Base-by-base conservation (phyloP, 306 rosid species). In the Prunus mume region DNA sequence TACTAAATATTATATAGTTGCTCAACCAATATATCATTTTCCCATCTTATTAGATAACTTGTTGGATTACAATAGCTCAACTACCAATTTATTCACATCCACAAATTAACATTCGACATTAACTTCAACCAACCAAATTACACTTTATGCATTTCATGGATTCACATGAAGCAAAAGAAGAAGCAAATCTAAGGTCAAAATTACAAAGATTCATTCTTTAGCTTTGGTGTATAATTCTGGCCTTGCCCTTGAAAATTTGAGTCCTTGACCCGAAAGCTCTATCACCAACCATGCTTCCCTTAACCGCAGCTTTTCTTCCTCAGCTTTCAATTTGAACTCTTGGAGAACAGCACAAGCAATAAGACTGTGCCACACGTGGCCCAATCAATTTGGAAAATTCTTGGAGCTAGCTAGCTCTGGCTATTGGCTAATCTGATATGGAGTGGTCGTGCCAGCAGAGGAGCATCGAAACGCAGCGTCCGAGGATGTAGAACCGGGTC, bases 381-480 rank as follows among this genome's bases (percentile, higher is more conserved):
- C 24, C 58, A 54, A 54, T 19, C 24, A 54, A 38, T 38, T 38
- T 38, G 43, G 43, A 38, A 7, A 38, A 7, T 38, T 38, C 43
- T 38, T 38, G 43, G 43, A 38, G 62, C 62, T 22, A 22, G 28
- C 25, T 56, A 20, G 11, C 13, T 20, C 10, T 20, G 27, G 28
- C 62, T 9, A 14, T 71, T 9, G 32, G 14, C 72, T 82, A 83
- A 78, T 87, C 91, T 2, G 78, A 19, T 22, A 83, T 68, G 25
- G 82, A 80, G 73, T 83, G 86, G 65, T 88, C 88, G 77, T 88
- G 83, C 91, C 89, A 88, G 76, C 91, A 88, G 13, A 88, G 73
- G 62, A 88, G 87, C 91, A 88, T 88, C 50, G 86, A 83, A 68
- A 88, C 73, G 72, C 91, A 88, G 72, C 91, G 89, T 49, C 87